phyloP scores from a whole-genome alignment of 2,329 filamentous ascomycete species.

The Myriosclerotinia scirpicola region DNA sequence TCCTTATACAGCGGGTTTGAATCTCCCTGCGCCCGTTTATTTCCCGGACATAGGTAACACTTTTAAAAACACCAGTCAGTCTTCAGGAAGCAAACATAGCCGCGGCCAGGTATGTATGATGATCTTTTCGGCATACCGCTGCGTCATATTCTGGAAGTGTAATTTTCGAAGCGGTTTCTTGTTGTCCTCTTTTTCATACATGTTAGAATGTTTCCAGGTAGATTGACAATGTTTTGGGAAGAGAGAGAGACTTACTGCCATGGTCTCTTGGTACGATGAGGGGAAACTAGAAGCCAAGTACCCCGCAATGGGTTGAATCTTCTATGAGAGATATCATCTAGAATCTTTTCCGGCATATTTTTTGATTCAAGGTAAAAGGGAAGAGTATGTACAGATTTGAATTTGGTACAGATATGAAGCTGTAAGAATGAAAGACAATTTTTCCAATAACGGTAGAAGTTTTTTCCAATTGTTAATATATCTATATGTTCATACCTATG shows the following conservation, averaged over 20 bases:
- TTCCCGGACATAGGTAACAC: conserved; percentile 94
- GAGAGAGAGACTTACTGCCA: conserved; percentile 73
- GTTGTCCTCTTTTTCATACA: conserved; percentile 62
- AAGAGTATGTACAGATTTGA: too few relatives aligned
- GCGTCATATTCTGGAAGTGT: conserved; percentile 80
- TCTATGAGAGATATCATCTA: conserved; percentile 95
- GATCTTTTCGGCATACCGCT: conserved; percentile 46
- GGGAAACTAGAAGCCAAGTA: conserved; percentile 91
- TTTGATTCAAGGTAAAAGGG: too few relatives aligned
- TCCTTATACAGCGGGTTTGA: conserved; percentile 80
- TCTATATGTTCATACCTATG: too few relatives aligned
- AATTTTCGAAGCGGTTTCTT: conserved; percentile 69
- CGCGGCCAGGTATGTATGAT: not conserved
- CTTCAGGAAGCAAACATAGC: not conserved
- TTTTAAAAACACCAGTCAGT: conserved; percentile 43
- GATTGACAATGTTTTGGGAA: not conserved
- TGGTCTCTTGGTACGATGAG: conserved; percentile 92
- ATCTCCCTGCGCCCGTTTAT: conserved; percentile 84
- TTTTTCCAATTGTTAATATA: too few relatives aligned
- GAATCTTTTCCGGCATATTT: conserved; percentile 69
- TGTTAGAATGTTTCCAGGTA: conserved; percentile 17
- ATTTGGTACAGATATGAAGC: too few relatives aligned
- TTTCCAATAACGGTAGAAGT: too few relatives aligned
- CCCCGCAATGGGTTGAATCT: conserved; percentile 90
- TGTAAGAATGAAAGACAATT: too few relatives aligned